These are phyloP conservation scores for Picochlorum sp. DNA, from an alignment of 139 green algal genomes.

Conservation along the genomic window DNA sequence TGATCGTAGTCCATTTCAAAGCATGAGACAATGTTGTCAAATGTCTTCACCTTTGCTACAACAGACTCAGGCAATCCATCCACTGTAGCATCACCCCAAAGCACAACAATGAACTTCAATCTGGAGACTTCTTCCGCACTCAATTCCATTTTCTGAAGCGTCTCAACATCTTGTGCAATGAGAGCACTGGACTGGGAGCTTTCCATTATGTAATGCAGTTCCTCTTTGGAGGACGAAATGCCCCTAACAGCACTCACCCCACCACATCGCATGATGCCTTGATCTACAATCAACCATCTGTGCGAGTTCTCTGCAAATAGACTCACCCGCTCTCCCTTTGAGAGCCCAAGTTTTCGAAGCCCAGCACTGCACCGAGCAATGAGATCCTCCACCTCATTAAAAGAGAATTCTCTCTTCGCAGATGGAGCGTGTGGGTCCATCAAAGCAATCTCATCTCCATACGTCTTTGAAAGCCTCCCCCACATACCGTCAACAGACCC, in stretches of 20 bases:
- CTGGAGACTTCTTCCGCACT: neutral
- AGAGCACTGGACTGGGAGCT: conserved; percentile 53
- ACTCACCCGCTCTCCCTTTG: conserved; percentile 35
- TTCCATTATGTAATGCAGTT: conserved; percentile 74
- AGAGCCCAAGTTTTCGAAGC: conserved; percentile 40
- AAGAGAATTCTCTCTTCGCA: conserved; percentile 13
- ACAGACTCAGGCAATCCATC: neutral
- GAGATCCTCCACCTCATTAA: conserved; percentile 2
- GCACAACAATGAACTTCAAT: conserved; percentile 55
- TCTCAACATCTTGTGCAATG: conserved; percentile 62
- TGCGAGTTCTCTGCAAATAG: conserved; percentile 78
- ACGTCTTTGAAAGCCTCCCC: conserved; percentile 16
- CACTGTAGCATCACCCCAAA: conserved; percentile 52
- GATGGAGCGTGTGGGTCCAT: conserved; percentile 44
- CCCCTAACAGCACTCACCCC: conserved; percentile 48
- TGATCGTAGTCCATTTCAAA: conserved; percentile 5
- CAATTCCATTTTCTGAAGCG: conserved; percentile 56
- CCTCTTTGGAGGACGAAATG: conserved; percentile 24
- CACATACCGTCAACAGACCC: conserved; percentile 11
- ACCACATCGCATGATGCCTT: conserved; percentile 60
- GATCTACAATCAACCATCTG: conserved; percentile 82
- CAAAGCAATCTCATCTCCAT: conserved; percentile 36
- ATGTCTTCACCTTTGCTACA: conserved; percentile 35
- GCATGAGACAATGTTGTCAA: conserved; percentile 41
- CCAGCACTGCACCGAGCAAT: conserved; percentile 49